A percentile compares a stretch with the other conserved stretches of the same genome.
Conservation (phyloP, 257 asterid species). For the Datura wrightii region DNA sequence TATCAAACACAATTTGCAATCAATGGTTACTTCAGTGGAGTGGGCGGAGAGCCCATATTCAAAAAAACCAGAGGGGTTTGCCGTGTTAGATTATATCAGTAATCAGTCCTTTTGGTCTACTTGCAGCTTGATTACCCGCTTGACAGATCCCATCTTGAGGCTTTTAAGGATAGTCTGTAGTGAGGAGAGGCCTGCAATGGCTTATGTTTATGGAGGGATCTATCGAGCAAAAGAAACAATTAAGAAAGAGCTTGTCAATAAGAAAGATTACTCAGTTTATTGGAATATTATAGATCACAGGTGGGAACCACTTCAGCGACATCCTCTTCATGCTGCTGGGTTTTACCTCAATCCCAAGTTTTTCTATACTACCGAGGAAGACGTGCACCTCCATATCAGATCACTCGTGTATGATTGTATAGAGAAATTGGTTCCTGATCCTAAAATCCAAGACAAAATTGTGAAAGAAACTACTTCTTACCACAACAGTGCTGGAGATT, state of each 20-base stretch:
- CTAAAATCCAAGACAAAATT: conserved; percentile 73
- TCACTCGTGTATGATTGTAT: conserved; percentile 85
- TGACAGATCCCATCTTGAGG: conserved; percentile 75
- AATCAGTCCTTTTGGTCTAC: conserved; percentile 80
- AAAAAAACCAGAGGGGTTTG: conserved; percentile 67
- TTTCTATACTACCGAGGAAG: conserved; percentile 83
- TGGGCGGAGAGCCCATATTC: conserved; percentile 84
- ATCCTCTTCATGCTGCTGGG: conserved; percentile 94
- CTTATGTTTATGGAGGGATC: conserved; percentile 81
- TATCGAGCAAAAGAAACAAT: conserved; percentile 88
- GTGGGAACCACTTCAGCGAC: conserved; percentile 81
- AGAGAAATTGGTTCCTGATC: conserved; percentile 84
- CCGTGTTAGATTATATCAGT: conserved; percentile 53
- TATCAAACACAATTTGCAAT: conserved; percentile 71
- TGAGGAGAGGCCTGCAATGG: conserved; percentile 83
- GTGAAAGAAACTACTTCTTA: conserved; percentile 81
- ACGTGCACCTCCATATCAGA: conserved; percentile 68
- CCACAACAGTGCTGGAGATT: conserved; percentile 80
- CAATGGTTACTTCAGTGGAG: conserved; percentile 89
- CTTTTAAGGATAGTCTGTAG: conserved; percentile 74
- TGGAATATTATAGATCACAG: conserved; percentile 87
- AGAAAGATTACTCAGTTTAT: conserved; percentile 67
- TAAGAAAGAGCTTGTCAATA: conserved; percentile 71
- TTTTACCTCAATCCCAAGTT: conserved; percentile 91
- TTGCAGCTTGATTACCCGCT: conserved; percentile 52